Conservation (phyloP, 2,329 filamentous ascomycete genomes). For the Ophiostoma populinum region DNA sequence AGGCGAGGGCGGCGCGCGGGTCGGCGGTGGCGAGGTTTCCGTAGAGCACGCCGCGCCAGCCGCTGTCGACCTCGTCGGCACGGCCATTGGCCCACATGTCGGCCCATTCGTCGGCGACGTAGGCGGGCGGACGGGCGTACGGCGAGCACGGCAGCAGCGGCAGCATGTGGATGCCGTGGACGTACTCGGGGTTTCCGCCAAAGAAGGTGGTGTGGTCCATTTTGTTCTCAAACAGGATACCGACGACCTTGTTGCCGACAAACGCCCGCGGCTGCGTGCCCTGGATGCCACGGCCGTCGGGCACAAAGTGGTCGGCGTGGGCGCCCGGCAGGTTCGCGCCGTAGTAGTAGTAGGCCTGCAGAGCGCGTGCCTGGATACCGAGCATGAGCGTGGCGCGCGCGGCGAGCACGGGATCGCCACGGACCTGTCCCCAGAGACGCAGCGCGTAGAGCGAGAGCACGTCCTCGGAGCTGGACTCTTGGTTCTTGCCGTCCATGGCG, state of each 20-base stretch:
- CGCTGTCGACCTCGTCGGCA: constrained; percentile 46
- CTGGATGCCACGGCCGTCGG: too few species aligned
- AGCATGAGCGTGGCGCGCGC: constrained; percentile 72
- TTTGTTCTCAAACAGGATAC: constrained; percentile 84
- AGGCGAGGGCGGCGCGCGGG: constrained; percentile 50
- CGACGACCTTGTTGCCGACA: constrained; percentile 57
- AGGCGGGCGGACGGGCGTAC: constrained; percentile 46
- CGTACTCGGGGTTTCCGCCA: constrained; percentile 51
- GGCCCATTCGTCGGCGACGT: constrained; percentile 72
- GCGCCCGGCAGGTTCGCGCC: constrained; percentile 44
- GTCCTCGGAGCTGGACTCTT: constrained; percentile 84
- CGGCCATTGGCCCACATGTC: constrained; percentile 55
- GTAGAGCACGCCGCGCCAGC: constrained; percentile 75
- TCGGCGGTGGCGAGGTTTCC: constrained; percentile 69
- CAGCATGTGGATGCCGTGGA: constrained; percentile 71
- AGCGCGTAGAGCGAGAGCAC: constrained; percentile 71
- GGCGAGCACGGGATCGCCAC: constrained; percentile 63
- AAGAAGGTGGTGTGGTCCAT: constrained; percentile 88
- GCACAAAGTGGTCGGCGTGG: neutral
- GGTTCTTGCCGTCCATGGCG: constrained; percentile 55
- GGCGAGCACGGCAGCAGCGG: constrained; percentile 53
- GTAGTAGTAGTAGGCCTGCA: constrained; percentile 75
- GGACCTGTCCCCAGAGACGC: constrained; percentile 82
- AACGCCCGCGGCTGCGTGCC: constrained; percentile 32
- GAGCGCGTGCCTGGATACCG: constrained; percentile 53